Base-by-base conservation (phyloP, 495 filamentous ascomycete genomes). In the Zalerion maritima region DNA sequence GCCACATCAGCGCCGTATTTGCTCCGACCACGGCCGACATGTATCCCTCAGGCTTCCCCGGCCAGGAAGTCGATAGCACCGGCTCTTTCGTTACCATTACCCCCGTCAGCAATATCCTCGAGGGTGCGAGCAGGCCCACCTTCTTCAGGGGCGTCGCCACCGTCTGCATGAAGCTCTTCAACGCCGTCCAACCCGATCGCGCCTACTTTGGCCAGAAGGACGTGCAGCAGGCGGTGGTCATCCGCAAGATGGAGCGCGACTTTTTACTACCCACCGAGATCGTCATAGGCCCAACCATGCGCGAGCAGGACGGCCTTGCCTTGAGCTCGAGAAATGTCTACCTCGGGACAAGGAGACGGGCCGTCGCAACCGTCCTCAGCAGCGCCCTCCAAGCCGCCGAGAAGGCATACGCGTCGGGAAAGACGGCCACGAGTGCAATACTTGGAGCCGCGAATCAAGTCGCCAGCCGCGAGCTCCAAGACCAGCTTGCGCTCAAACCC, bases 121-220 rank as follows among this genome's bases (percentile, higher is more conserved):
- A 97, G 54, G 89, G 89, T 9, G 65, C 67, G 5, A 79, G 74
- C 5, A 60, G 89, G n/a, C 89, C 89, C 3, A 86, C 91, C 9
- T 97, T 97, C 55, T 96, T 97, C 50, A 62, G 91, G 14, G 89
- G 89, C 4, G 89, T 97, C 14, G 87, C 89, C 15, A 96, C 91
- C 7, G 78, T 97, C 7, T 93, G 84, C 55, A 87, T 84, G 76
- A 97, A 97, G 63, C 57, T 97, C 14, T 89, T 97, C 56, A 96
- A 94, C 46, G 81, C 87, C 27, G 76, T 84, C 21, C 66, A 73
- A 40, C 83, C 89, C 2, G 81, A 92, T 23, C 70, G 71, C 24
- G 91, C 85, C 1, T 99, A 94, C 48, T 94, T 99, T 53, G 89
- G 89, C 1, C 91, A 96, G 55, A 96, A 99, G 57, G 89, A 99